Evolutionary conservation across 176 grass and related monocot genomes (phyloP).

Genomic region (Carex parvula): DNA sequence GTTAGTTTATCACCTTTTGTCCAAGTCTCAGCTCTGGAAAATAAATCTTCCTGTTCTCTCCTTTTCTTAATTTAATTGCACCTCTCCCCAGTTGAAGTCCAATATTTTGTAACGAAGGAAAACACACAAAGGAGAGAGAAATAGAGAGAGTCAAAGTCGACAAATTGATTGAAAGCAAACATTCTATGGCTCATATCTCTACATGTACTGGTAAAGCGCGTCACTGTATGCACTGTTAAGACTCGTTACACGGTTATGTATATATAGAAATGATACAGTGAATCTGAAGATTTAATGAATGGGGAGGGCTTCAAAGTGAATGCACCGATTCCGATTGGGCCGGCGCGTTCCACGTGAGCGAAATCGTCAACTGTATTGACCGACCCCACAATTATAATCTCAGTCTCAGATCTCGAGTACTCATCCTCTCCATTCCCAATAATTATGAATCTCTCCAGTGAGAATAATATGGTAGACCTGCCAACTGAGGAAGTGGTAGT

Average conservation of each 20-base stretch:
- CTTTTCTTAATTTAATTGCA: neutral
- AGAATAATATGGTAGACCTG: neutral
- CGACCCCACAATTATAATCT: neutral
- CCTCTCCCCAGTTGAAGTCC: conserved; percentile 7
- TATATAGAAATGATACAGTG: neutral
- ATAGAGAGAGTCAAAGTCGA: conserved; percentile 8
- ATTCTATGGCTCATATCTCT: neutral
- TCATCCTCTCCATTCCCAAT: neutral
- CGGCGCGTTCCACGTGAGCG: conserved; percentile 50
- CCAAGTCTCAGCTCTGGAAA: conserved; percentile 9
- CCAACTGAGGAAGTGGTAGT: neutral
- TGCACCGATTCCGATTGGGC: conserved; percentile 41
- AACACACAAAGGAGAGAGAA: neutral
- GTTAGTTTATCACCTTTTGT: conserved; percentile 6
- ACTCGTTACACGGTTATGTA: neutral
- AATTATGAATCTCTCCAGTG: neutral
- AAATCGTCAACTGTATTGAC: conserved; percentile 50
- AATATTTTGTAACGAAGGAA: conserved; percentile 14
- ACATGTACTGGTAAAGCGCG: neutral
- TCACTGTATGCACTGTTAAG: neutral
- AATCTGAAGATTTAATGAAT: neutral
- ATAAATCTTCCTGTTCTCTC: neutral
- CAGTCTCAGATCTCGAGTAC: neutral
- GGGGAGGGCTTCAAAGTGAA: conserved; percentile 21
- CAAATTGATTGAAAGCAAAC: neutral